Base-by-base conservation (phyloP, 139 green algal genomes). In the Pseudopediastrum boryanum region DNA sequence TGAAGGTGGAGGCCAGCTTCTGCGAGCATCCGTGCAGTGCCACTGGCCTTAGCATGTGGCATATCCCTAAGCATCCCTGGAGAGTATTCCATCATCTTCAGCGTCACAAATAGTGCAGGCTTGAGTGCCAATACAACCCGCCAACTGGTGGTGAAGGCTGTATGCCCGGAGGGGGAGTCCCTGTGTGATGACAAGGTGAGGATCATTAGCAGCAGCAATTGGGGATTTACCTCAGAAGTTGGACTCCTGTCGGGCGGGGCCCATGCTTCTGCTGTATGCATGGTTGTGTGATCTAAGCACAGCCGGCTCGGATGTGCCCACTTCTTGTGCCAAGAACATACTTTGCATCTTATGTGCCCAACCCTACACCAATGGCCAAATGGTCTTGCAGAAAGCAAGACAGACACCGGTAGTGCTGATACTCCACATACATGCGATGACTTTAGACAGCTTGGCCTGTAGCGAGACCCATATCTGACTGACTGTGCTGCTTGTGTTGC, bases 21-120 rank as follows among this genome's bases (percentile, higher is more conserved):
- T 31, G 68, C 66, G 50, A 58, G 51, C 50, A 67, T 31, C 44
- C n/a, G 56, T 29, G 54, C 79, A 43, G 50, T 84, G 56, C 74
- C 74, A n/a, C 35, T 87, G 21, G 38, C 75, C 29, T 58, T 83
- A 9, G 79, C 79, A 1, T 89, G 85, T 59, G 71, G 59, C 51
- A 68, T 81, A 36, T 38, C 54, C 42, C 63, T 41, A 16, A 23
- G 31, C 35, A 2, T 6, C 12, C 78, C 83, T 16, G 83, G 78
- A 16, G 64, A 59, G 16, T 85, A 83, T 74, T 70, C 56, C 33
- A 62, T 87, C 6, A 69, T 33, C 8, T 84, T 70, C 43, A 50
- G 38, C 13, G 78, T 77, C 12, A 43, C 61, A 10, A 87, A 85
- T 74, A 87, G 83, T 62, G 66, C 66, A 16, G 78, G 78, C 31